phyloP scores from a whole-genome alignment of 228 moss, liverwort and hornwort genomes.

The Sphagnum fallax region DNA sequence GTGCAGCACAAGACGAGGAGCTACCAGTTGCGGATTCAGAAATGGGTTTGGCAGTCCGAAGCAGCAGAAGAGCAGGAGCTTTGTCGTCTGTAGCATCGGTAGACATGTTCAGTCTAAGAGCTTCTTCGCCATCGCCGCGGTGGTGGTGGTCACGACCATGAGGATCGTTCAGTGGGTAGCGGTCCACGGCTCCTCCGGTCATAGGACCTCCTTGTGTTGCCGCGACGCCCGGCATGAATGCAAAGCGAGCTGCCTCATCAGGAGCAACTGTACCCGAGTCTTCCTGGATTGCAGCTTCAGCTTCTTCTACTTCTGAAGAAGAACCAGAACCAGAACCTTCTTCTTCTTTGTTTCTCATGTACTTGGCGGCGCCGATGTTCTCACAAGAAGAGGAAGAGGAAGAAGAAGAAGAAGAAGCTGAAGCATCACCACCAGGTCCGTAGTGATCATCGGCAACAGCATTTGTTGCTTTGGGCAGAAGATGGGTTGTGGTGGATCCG shows the following conservation, averaged over 20 bases:
- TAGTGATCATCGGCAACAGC: not conserved
- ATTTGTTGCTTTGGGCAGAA: not conserved
- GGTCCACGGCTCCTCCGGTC: slow-evolving; percentile 39
- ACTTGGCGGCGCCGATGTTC: slow-evolving; percentile 6
- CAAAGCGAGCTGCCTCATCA: slow-evolving; percentile 23
- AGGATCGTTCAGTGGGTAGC: slow-evolving; percentile 68
- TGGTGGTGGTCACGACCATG: slow-evolving; percentile 43
- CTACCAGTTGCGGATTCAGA: slow-evolving; percentile 22
- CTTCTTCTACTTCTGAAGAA: not conserved
- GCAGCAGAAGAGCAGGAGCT: slow-evolving; percentile 26
- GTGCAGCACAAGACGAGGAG: too few relatives aligned
- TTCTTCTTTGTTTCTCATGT: not conserved
- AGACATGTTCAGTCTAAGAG: slow-evolving; percentile 18
- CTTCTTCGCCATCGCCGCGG: slow-evolving; percentile 33
- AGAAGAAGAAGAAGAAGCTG: not conserved
- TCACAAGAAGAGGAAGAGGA: slow-evolving; percentile 20
- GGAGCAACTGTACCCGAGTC: slow-evolving; percentile 27
- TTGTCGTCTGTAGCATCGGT: slow-evolving; percentile 23
- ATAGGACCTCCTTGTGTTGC: slow-evolving; percentile 7
- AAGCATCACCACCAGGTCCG: not conserved
- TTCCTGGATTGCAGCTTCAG: slow-evolving; percentile 47
- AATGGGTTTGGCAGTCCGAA: slow-evolving; percentile 59
- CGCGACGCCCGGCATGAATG: slow-evolving; percentile 36
- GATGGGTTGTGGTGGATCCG: slow-evolving; percentile 22
- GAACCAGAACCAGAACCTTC: slow-evolving; percentile 19